These are phyloP conservation scores for Hippophae gyantsensis DNA, from an alignment of 306 rosid genomes.

Conservation along the genomic window DNA sequence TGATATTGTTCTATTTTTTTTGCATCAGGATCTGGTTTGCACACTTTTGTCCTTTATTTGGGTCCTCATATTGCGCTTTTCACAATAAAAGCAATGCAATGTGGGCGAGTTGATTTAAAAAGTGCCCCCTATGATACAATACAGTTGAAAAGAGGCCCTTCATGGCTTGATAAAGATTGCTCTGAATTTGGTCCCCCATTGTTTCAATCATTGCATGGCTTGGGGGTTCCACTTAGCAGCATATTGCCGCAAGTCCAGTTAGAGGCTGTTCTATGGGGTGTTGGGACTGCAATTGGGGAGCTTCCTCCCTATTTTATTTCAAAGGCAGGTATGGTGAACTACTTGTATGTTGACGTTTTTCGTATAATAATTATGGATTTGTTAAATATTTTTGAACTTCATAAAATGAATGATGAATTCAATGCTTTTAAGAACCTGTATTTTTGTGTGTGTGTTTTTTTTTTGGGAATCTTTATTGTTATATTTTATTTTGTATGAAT, in stretches of 20 bases:
- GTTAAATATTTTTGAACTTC: background rate
- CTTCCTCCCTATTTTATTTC: constrained; percentile 99
- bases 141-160: constrained; percentile 73
- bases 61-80: constrained; percentile 95
- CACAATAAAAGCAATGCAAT: constrained; percentile 86
- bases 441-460: no score
- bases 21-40: constrained; percentile 93
- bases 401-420: background rate
- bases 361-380: background rate
- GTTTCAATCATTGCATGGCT: constrained; percentile 47
- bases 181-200: constrained; percentile 76
- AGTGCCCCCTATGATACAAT: constrained; percentile 89
- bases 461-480: no score
- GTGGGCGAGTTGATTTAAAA: constrained; percentile 95
- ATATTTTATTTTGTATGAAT: no score
- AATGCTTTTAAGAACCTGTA: background rate
- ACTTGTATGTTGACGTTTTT: constrained; percentile 1
- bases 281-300: constrained; percentile 96
- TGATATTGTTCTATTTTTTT: constrained; percentile 11
- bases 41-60: constrained; percentile 91
- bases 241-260: constrained; percentile 81
- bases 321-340: constrained; percentile 69
- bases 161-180: constrained; percentile 93
- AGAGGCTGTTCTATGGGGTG: constrained; percentile 94
- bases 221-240: constrained; percentile 74